phyloP scores from a whole-genome alignment of 257 asterid genomes.

The Lavandula angustifolia region DNA sequence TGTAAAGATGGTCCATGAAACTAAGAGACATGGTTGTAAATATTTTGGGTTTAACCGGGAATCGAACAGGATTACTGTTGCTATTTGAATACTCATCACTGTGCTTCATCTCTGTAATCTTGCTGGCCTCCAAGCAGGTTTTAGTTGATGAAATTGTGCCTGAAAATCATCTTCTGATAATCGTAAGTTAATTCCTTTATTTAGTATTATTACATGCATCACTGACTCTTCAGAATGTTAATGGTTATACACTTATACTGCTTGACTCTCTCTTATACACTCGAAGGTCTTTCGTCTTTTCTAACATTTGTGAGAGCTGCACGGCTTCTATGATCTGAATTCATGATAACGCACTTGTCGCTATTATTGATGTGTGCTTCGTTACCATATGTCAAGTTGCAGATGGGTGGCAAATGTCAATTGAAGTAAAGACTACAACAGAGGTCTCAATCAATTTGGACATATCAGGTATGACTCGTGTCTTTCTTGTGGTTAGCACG shows the following conservation, averaged over 20 bases:
- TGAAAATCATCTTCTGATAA: not conserved
- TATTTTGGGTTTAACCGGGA: not conserved
- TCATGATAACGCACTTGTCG: constrained; percentile 22
- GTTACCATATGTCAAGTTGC: constrained; percentile 32
- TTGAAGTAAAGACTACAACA: constrained; percentile 30
- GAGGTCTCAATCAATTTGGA: constrained; percentile 30
- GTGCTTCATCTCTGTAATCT: not conserved
- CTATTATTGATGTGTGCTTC: not conserved
- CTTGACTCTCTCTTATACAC: constrained; percentile 2
- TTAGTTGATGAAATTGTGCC: constrained; percentile 8
- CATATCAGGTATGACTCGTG: constrained; percentile 30
- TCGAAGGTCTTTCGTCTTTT: constrained; percentile 3
- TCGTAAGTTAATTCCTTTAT: not conserved
- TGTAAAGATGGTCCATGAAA: not conserved
- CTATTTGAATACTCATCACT: constrained; percentile 3
- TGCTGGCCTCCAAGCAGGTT: not conserved
- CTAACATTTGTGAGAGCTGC: not conserved
- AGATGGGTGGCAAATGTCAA: constrained; percentile 23
- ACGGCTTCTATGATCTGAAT: not conserved
- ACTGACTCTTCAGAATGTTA: constrained; percentile 3
- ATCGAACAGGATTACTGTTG: not conserved
- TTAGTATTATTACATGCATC: no score
- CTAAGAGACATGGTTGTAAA: not conserved
- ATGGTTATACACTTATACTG: constrained; percentile 3
- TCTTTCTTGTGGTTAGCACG: constrained; percentile 40